phyloP scores from a whole-genome alignment of 805 yeast species.

The Candida parachauliodes region DNA sequence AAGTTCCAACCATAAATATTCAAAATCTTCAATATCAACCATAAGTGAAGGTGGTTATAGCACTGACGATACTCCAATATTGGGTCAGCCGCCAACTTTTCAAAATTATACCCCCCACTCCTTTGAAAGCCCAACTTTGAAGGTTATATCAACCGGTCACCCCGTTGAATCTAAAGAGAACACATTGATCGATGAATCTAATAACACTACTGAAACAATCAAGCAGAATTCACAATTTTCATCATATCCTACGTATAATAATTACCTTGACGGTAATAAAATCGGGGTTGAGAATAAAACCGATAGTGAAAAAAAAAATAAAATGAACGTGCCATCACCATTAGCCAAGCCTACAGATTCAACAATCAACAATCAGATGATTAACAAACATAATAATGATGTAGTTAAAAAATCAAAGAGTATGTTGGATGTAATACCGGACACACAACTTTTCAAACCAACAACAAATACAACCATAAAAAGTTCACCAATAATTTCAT shows the following conservation, averaged over 20 bases:
- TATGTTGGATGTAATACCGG: conserved; percentile 6
- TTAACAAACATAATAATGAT: not conserved
- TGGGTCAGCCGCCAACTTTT: conserved; percentile 22
- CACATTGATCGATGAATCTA: conserved; percentile 18
- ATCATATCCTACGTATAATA: not conserved
- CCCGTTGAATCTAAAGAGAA: conserved; percentile 17
- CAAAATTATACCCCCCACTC: conserved; percentile 17
- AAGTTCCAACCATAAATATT: conserved; percentile 3
- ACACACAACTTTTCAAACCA: conserved; percentile 3
- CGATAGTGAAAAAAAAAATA: not conserved
- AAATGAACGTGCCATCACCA: conserved; percentile 9
- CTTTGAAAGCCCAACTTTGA: conserved; percentile 11
- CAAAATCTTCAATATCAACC: conserved; percentile 18
- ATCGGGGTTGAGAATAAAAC: not conserved
- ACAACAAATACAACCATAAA: not conserved
- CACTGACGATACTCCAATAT: conserved; percentile 21
- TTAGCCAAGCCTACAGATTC: conserved; percentile 6
- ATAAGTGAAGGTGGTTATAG: conserved; percentile 18
- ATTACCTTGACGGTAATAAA: not conserved
- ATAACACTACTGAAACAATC: conserved; percentile 3
- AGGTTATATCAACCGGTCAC: conserved; percentile 7
- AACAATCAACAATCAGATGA: not conserved
- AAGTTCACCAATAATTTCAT: conserved; percentile 4
- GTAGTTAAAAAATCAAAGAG: conserved; percentile 6
- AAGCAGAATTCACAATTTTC: not conserved